Base-by-base conservation (phyloP, 345 rosid species). In the Salix koriyanagi region DNA sequence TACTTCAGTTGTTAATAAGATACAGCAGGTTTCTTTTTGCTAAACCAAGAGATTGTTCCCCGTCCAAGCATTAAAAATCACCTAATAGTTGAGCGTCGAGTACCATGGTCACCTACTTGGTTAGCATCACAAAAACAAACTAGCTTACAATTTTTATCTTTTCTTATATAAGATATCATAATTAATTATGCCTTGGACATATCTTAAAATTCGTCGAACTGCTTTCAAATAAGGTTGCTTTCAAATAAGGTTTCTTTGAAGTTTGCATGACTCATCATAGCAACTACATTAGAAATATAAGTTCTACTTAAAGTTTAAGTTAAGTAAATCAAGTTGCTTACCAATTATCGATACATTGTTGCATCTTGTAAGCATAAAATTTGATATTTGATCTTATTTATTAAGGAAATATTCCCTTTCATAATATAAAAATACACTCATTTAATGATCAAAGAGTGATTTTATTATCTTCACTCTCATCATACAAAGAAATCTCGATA, bases 191-290 rank as follows among this genome's bases (percentile, higher is more conserved):
- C 36, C 46, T 54, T 69, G 23, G 18, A 41, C 72, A n/a, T 69
- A 69, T 42, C 72, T 69, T 19, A 42, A 18, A 1, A n/a, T n/a
- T 69, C 56, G 10, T 10, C 9, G 42, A 9, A 8, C 65, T 25
- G 25, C 25, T 25, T 25, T 25, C 25, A 25, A 25, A 25, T 25
- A 25, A 25, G 25, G 25, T 25, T 7, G 19, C 75, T 54, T 52
- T 44, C 18, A 71, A n/a, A 71, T 71, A 30, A 34, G 65, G 46
- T 18, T 71, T 71, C 50, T 71, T 71, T 19, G 75, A 65, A n/a
- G 32, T 32, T 71, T 71, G 65, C 75, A 71, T 71, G 37, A 19
- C 65, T 71, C 30, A 54, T 15, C 44, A 32, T 42, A 52, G 32
- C 46, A 12, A 71, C 46, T 13, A 16, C 44, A 32, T 16, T 15